Percentiles rank a stretch among this genome's conserved stretches.
Evolutionary conservation across 179 eudicot genomes (phyloP).

Genomic region (Beta corolliflora): DNA sequence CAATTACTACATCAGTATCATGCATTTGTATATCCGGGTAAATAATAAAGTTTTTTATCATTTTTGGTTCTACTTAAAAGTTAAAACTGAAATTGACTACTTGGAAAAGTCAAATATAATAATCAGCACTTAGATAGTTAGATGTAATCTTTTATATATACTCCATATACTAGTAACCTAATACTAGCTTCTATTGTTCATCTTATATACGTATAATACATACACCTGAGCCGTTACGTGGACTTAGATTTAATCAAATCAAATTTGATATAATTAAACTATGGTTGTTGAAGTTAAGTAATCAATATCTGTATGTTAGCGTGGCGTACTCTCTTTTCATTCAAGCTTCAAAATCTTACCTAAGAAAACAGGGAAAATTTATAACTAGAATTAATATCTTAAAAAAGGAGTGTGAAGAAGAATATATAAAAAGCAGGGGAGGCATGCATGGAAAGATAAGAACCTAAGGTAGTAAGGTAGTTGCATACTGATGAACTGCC

Average conservation of each 20-base stretch:
- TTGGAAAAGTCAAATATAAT: background rate
- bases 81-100: too few relatives aligned
- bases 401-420: background rate
- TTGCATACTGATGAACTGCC: slow-evolving; percentile 68
- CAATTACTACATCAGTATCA: too few relatives aligned
- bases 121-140: background rate
- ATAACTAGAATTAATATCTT: background rate
- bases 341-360: slow-evolving; percentile 31
- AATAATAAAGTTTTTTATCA: too few relatives aligned
- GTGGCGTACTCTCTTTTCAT: slow-evolving; percentile 38
- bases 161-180: slow-evolving; percentile 28
- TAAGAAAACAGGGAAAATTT: slow-evolving; percentile 16
- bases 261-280: slow-evolving; percentile 9
- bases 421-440: slow-evolving; percentile 29
- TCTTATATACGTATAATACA: background rate
- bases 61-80: too few relatives aligned
- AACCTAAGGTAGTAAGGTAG: slow-evolving; percentile 54
- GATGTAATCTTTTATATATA: background rate
- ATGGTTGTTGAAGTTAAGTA: slow-evolving; percentile 67
- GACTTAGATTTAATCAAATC: slow-evolving; percentile 10
- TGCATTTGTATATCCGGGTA: too few relatives aligned
- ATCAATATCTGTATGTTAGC: slow-evolving; percentile 41
- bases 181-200: background rate
- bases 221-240: slow-evolving; percentile 21
- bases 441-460: slow-evolving; percentile 13